Percentiles rank a stretch among this genome's conserved stretches.
These are phyloP conservation scores for Xylariaceae sp. DNA, from an alignment of 2,329 filamentous ascomycete genomes.

Conservation along the genomic window DNA sequence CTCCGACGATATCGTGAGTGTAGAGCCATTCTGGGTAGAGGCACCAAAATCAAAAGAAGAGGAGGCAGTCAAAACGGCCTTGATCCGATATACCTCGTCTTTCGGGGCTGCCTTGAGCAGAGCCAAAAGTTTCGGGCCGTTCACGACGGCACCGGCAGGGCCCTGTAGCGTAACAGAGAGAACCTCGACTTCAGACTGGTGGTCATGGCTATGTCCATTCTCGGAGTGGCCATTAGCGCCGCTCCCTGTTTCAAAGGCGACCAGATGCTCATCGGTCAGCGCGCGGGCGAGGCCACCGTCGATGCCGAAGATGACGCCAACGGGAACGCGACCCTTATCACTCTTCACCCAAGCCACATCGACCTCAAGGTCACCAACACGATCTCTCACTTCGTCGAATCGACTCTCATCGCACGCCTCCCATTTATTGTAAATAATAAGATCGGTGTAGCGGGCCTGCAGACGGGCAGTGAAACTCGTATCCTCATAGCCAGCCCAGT, in stretches of 20 bases:
- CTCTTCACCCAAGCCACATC: constrained; percentile 82
- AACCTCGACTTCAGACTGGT: constrained; percentile 89
- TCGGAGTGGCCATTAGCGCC: constrained; percentile 28
- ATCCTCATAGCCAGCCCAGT: constrained; percentile 89
- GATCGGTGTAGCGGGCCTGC: constrained; percentile 83
- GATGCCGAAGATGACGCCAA: constrained; percentile 77
- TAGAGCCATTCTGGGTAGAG: constrained; percentile 46
- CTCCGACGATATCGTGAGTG: constrained; percentile 28
- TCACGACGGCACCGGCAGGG: constrained; percentile 37
- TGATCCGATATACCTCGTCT: constrained; percentile 94
- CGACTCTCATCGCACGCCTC: constrained; percentile 67
- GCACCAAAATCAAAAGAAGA: constrained; percentile 38
- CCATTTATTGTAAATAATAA: constrained; percentile 93
- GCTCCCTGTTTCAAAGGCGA: constrained; percentile 31
- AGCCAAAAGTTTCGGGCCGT: constrained; percentile 57
- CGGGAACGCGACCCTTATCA: constrained; percentile 69
- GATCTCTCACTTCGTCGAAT: constrained; percentile 73
- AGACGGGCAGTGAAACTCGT: constrained; percentile 83
- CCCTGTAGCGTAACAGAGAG: constrained; percentile 68
- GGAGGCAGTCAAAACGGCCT: constrained; percentile 56
- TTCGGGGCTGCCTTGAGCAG: constrained; percentile 73
- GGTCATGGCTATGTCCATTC: constrained; percentile 37
- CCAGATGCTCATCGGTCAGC: constrained; percentile 38
- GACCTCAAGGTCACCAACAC: constrained; percentile 73
- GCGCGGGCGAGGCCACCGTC: constrained; percentile 70